Conservation (phyloP, 164 flowering plant genomes). For the Tetrastigma voinierianum region DNA sequence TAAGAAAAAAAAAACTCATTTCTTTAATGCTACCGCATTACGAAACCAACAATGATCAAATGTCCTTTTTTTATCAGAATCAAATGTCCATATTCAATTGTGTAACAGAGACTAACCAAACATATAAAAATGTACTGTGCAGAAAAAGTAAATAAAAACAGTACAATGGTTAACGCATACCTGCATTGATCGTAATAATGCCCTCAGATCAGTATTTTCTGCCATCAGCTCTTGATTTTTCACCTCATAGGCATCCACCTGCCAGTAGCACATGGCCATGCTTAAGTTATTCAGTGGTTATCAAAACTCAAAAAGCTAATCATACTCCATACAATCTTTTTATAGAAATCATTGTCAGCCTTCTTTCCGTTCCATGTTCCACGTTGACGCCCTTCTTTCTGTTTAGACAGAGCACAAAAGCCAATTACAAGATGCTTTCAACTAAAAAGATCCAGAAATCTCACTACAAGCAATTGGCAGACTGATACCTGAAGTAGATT, state of each 20-base stretch:
- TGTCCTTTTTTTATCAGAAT: too few relatives aligned
- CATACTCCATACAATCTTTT: slow-evolving; percentile 76
- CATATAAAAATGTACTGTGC: not conserved
- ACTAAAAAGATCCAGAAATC: not conserved
- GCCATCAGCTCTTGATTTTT: slow-evolving; percentile 93
- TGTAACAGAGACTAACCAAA: too few relatives aligned
- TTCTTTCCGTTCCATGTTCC: slow-evolving; percentile 99
- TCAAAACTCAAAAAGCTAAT: slow-evolving; percentile 2
- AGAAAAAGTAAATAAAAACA: slow-evolving; percentile 3
- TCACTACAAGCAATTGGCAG: not conserved
- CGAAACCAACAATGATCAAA: too few relatives aligned
- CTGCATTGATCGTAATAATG: slow-evolving; percentile 92
- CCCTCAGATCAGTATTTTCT: slow-evolving; percentile 89
- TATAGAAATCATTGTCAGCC: slow-evolving; percentile 88
- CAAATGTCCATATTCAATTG: too few relatives aligned
- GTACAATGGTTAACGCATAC: slow-evolving; percentile 23
- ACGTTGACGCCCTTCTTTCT: slow-evolving; percentile 99
- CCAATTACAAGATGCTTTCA: not conserved
- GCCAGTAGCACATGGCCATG: slow-evolving; percentile 8
- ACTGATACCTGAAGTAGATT: slow-evolving; percentile 79
- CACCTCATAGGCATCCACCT: slow-evolving; percentile 93
- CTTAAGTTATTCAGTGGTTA: not conserved
- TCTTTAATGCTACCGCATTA: too few relatives aligned
- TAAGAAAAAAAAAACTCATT: too few relatives aligned
- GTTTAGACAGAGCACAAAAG: slow-evolving; percentile 20